phyloP scores from a whole-genome alignment of 768 basidiomycete species.

The Boletus rufocinnamomeus region DNA sequence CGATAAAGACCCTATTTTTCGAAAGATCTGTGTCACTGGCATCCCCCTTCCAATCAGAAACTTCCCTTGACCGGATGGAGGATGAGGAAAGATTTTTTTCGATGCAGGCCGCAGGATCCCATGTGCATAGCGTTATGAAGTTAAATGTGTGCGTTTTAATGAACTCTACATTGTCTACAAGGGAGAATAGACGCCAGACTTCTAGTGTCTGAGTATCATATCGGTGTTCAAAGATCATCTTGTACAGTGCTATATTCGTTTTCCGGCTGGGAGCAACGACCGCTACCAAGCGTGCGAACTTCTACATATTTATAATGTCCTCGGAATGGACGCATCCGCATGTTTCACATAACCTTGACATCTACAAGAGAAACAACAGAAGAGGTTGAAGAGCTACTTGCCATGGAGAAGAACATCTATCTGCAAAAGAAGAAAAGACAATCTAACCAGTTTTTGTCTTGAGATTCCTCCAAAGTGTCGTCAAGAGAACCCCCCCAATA shows the following conservation, averaged over 20 bases:
- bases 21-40: background rate
- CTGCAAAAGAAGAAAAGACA: background rate
- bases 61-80: background rate
- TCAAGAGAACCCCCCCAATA: conserved; percentile 55
- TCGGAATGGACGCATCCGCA: background rate
- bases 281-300: background rate
- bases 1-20: background rate
- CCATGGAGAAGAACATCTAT: background rate
- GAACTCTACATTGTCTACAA: background rate
- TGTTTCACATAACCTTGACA: background rate
- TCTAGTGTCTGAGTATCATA: too few relatives aligned
- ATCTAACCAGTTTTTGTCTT: background rate
- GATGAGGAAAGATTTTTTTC: background rate
- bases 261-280: background rate
- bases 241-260: background rate
- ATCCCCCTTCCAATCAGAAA: background rate
- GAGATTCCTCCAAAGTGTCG: conserved; percentile 50
- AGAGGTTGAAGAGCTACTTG: background rate
- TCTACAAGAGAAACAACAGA: background rate
- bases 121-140: background rate
- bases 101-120: background rate
- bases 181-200: background rate
- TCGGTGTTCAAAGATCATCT: background rate
- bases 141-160: background rate
- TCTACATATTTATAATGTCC: background rate